Evolutionary conservation across 495 filamentous ascomycete species (phyloP), one percentile per base, ranked within the genome.

Genomic region (Evernia prunastri): DNA sequence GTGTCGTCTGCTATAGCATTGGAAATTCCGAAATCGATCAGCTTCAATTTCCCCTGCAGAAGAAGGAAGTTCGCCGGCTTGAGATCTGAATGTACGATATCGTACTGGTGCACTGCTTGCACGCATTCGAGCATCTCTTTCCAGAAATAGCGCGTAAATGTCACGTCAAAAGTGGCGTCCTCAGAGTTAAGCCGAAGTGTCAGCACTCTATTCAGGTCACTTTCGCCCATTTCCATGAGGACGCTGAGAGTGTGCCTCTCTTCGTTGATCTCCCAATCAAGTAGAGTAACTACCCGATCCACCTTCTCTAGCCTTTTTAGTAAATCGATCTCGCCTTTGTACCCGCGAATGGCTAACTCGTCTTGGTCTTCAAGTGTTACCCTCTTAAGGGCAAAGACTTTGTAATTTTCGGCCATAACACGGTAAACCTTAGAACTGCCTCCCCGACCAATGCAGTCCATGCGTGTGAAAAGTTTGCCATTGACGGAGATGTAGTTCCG

Each of bases 91-190:
- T 98, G 94, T 15, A 98, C 92, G 58, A 98, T 91, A 72, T 96
- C 92, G 68, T 86, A 78, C 1, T 86, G 81, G 71, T 98, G 94
- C 0, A 98, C 91, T 4, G 92, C 83, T 59, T 89, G 83, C 7
- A 98, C 87, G 74, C 94, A 98, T 70, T 95, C 90, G 6, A 98
- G 88, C 95, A 98, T 97, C 76, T 98, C 94, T 71, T 92, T 91
- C 94, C 94, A 98, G 78, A 96, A 96, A 75, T 90, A 91, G 12
- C 94, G 88, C n/a, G 92, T 89, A 69, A 97, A 97, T 58, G 86
- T 88, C 13, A 89, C 80, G 71, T 98, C 94, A 63, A 97, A 88
- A 35, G 77, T 78, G 40, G 89, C 84, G 63, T 89, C 84, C 68
- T 92, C 90, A 0, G 84, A 78, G 57, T 89, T 87, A 39, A 88